phyloP scores from a whole-genome alignment of 805 yeast species.

The Candida methanosorbosa region DNA sequence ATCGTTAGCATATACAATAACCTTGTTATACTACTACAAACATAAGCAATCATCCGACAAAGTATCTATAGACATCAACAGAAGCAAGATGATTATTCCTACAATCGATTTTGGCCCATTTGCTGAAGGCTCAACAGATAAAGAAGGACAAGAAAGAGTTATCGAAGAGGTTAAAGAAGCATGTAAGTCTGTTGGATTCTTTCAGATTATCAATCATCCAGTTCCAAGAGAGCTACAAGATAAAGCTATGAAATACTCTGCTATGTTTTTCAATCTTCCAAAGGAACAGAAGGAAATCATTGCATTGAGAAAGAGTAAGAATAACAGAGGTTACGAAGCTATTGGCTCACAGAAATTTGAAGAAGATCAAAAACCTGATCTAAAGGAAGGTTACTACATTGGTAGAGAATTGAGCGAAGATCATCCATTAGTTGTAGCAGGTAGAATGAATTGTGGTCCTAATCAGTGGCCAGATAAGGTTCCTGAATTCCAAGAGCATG shows the following conservation, averaged over 20 bases:
- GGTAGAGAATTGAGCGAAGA: conserved; percentile 14
- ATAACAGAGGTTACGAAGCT: conserved; percentile 19
- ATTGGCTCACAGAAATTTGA: conserved; percentile 16
- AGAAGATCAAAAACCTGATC: conserved; percentile 16
- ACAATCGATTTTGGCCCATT: too few relatives aligned
- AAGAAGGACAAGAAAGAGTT: neutral
- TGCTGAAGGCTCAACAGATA: too few relatives aligned
- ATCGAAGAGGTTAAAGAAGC: conserved; percentile 5
- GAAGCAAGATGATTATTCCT: too few relatives aligned
- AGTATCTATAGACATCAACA: too few relatives aligned
- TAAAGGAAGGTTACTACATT: conserved; percentile 26
- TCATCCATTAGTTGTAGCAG: conserved; percentile 5
- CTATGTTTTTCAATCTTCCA: conserved; percentile 17
- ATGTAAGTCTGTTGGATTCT: conserved; percentile 11
- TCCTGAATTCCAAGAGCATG: conserved; percentile 20
- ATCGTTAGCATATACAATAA: too few relatives aligned
- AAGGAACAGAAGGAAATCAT: conserved; percentile 16
- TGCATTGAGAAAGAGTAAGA: conserved; percentile 11
- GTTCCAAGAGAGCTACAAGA: conserved; percentile 9
- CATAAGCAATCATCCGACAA: too few relatives aligned
- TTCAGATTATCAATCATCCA: conserved; percentile 14
- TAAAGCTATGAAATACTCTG: conserved; percentile 11
- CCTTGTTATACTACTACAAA: too few relatives aligned
- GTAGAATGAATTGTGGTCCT: conserved; percentile 12
- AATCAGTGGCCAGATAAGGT: conserved; percentile 16